These are phyloP conservation scores for Mallotus nudiflorus DNA, from an alignment of 345 rosid species.

Conservation along the genomic window DNA sequence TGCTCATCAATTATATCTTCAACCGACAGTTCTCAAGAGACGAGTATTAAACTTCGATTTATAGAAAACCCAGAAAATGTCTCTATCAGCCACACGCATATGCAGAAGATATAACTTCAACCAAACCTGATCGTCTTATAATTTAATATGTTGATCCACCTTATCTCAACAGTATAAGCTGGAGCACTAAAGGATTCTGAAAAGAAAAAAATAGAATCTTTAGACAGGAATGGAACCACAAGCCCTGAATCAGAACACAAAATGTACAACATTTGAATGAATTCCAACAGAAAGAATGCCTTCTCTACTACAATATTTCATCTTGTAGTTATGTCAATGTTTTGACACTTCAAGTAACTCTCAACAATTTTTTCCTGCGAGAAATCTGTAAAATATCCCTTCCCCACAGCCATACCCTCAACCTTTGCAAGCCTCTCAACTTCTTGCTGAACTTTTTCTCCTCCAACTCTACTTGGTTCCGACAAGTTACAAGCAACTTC, in stretches of 20 bases:
- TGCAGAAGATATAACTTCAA: neutral
- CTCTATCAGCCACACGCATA: too few species aligned
- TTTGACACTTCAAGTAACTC: constrained; percentile 41
- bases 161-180: neutral
- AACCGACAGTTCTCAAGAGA: too few species aligned
- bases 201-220: neutral
- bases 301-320: constrained; percentile 1
- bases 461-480: constrained; percentile 73
- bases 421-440: constrained; percentile 65
- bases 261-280: neutral
- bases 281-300: neutral
- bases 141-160: neutral
- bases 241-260: too few species aligned
- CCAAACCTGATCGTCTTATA: neutral
- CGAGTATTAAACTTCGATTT: too few species aligned
- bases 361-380: constrained; percentile 60
- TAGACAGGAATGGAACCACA: neutral
- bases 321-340: constrained; percentile 21
- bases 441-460: constrained; percentile 65
- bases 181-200: neutral
- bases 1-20: too few species aligned
- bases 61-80: too few species aligned
- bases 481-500: constrained; percentile 92
- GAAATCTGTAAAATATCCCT: constrained; percentile 77
- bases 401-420: constrained; percentile 60